These are phyloP conservation scores for Claviceps arundinis DNA, from an alignment of 2,329 filamentous ascomycete genomes.

Conservation along the genomic window DNA sequence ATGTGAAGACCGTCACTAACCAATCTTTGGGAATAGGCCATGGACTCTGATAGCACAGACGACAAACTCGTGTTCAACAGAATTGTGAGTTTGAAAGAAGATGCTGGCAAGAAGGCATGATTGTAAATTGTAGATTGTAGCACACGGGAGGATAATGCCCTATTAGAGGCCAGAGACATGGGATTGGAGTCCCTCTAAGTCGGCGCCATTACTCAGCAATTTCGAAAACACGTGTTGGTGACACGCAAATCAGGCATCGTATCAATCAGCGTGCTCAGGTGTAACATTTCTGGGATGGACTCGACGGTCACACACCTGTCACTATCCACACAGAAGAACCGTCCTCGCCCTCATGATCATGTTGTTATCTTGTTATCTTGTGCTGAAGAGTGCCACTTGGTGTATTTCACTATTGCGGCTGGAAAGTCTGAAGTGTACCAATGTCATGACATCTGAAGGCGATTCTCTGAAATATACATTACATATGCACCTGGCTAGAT, in stretches of 20 bases:
- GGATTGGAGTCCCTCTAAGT: background rate
- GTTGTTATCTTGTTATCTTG: background rate
- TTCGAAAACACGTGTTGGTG: background rate
- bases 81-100: conserved; percentile 86
- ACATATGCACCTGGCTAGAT: too few species aligned
- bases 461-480: too few species aligned
- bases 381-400: background rate
- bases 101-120: conserved; percentile 48
- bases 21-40: conserved; percentile 28
- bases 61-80: conserved; percentile 81
- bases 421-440: too few species aligned
- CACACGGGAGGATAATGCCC: background rate
- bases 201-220: background rate
- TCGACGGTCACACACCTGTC: background rate
- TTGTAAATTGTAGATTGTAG: background rate
- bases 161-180: background rate
- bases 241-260: background rate
- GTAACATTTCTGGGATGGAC: background rate
- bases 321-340: background rate
- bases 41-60: conserved; percentile 66
- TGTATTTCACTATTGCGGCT: too few species aligned
- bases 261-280: background rate
- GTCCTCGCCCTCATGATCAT: background rate
- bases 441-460: too few species aligned
- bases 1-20: background rate